Percentiles rank a stretch among this genome's conserved stretches.
Conservation (phyloP, 225 moss, liverwort and hornwort species). For the Bryoerythrophyllum caledonicum region DNA sequence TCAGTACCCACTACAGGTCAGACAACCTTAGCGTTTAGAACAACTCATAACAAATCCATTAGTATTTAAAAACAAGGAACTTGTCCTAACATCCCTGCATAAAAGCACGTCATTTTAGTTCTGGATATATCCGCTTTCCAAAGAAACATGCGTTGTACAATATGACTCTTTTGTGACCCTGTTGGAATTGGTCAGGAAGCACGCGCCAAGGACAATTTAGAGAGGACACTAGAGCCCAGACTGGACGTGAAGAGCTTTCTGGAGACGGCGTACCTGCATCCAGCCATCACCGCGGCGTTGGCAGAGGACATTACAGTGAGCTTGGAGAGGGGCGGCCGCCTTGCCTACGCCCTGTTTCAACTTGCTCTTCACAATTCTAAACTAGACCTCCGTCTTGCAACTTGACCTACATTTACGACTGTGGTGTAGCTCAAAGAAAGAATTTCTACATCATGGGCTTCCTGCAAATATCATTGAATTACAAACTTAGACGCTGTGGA, state of each 20-base stretch:
- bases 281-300: conserved; percentile 48
- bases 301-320: conserved; percentile 16
- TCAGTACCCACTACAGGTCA: conserved; percentile 77
- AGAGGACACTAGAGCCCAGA: conserved; percentile 50
- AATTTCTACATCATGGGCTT: conserved; percentile 71
- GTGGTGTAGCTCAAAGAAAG: conserved; percentile 49
- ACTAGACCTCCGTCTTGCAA: no score
- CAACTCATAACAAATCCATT: no score
- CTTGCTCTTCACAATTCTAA: no score
- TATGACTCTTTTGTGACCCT: no score
- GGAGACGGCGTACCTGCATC: conserved; percentile 69
- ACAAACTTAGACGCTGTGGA: neutral
- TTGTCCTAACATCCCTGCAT: no score
- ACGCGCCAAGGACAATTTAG: conserved; percentile 62
- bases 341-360: no score
- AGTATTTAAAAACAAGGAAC: no score
- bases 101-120: no score
- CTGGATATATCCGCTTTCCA: no score
- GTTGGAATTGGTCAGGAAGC: conserved; percentile 63
- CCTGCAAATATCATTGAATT: conserved; percentile 45
- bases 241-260: conserved; percentile 59
- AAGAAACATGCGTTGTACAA: no score
- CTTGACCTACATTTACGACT: conserved; percentile 36
- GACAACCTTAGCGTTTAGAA: no score
- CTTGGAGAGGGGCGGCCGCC: conserved; percentile 43